Conservation (phyloP, 2,329 filamentous ascomycete species). For the Harringtonia aguacate region DNA sequence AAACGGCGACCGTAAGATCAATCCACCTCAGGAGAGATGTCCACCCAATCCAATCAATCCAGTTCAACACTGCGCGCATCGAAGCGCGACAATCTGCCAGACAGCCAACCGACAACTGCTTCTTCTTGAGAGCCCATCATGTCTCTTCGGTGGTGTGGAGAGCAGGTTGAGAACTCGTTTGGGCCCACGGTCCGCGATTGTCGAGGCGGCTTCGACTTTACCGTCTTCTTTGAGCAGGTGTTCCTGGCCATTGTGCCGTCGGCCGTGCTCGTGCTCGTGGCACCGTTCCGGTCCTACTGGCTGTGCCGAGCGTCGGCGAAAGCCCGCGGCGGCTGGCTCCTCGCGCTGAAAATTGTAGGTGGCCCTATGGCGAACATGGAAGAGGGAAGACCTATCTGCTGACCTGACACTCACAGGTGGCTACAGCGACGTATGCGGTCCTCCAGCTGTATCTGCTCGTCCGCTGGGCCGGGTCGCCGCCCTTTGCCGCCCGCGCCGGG, state of each 20-base stretch:
- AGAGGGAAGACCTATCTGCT: not conserved
- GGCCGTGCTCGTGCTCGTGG: slow-evolving; percentile 18
- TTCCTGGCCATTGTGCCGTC: slow-evolving; percentile 22
- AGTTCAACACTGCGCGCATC: not conserved
- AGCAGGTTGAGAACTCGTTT: not conserved
- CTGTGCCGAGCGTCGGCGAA: slow-evolving; percentile 16
- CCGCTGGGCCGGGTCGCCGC: slow-evolving; percentile 19
- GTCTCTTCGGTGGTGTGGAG: not conserved
- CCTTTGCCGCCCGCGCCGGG: slow-evolving; percentile 15
- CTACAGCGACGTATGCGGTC: slow-evolving; percentile 16
- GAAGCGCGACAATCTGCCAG: not conserved
- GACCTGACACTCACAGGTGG: too few species aligned
- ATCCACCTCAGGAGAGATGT: too few species aligned
- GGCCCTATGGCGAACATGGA: not conserved
- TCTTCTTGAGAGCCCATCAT: not conserved
- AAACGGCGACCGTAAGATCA: too few species aligned
- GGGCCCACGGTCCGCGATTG: slow-evolving; percentile 2
- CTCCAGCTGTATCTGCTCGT: slow-evolving; percentile 22
- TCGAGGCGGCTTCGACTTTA: slow-evolving; percentile 29
- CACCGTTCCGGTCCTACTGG: slow-evolving; percentile 19
- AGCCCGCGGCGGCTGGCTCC: slow-evolving; percentile 16
- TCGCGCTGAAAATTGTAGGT: slow-evolving; percentile 18
- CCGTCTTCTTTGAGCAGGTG: slow-evolving; percentile 32
- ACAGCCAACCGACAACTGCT: not conserved
- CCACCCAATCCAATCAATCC: too few species aligned